Evolutionary conservation across 495 filamentous ascomycete genomes (phyloP).

Genomic region (Annulohypoxylon bovei): DNA sequence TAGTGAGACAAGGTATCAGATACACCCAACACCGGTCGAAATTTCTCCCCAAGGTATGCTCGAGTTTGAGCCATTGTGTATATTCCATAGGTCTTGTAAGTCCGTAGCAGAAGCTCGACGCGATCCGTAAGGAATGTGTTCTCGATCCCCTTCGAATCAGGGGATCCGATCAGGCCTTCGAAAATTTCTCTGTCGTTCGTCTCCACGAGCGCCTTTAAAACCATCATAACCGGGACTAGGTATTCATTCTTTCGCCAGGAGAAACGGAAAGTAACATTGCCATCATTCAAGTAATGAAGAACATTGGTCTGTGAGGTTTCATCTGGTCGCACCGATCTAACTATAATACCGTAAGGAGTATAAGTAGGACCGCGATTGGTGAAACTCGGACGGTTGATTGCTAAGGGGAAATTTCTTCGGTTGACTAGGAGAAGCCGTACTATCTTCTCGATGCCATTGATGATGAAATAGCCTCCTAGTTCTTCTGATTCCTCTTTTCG

Average conservation of each 20-base stretch:
- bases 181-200: slow-evolving; percentile 97
- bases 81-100: slow-evolving; percentile 88
- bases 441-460: slow-evolving; percentile 96
- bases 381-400: slow-evolving; percentile 90
- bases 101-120: slow-evolving; percentile 89
- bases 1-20: slow-evolving; percentile 83
- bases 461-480: slow-evolving; percentile 90
- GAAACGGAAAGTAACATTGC: slow-evolving; percentile 95
- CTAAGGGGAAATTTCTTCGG: slow-evolving; percentile 91
- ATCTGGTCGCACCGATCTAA: slow-evolving; percentile 91
- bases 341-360: slow-evolving; percentile 87
- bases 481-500: slow-evolving; percentile 95
- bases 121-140: slow-evolving; percentile 96
- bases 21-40: slow-evolving; percentile 84
- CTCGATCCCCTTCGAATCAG: slow-evolving; percentile 75
- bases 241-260: slow-evolving; percentile 98
- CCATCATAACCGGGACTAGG: slow-evolving; percentile 93
- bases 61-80: slow-evolving; percentile 81
- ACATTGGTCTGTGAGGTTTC: slow-evolving; percentile 98
- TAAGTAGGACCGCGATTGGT: slow-evolving; percentile 83
- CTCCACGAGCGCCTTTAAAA: slow-evolving; percentile 92
- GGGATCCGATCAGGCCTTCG: slow-evolving; percentile 81
- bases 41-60: slow-evolving; percentile 86
- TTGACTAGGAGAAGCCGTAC: slow-evolving; percentile 91
- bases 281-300: slow-evolving; percentile 92